phyloP scores from a whole-genome alignment of 2,329 filamentous ascomycete genomes.

The Emergomyces orientalis region DNA sequence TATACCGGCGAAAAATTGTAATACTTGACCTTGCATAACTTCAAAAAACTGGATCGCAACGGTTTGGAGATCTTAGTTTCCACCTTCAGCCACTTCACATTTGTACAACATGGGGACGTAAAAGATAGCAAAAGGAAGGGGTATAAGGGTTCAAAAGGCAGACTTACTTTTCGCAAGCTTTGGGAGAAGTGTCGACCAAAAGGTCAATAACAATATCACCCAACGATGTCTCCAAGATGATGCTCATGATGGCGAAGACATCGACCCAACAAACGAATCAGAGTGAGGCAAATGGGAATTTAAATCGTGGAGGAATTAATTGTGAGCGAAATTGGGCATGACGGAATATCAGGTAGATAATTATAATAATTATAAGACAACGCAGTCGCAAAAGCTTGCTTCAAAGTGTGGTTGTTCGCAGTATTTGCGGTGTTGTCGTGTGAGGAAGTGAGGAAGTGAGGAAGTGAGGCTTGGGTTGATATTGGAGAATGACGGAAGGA shows the following conservation, averaged over 20 bases:
- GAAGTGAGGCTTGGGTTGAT: neutral
- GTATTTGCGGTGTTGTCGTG: neutral
- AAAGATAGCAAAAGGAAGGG: conserved; percentile 5
- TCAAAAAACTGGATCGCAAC: conserved; percentile 64
- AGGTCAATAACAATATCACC: conserved; percentile 95
- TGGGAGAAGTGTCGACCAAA: conserved; percentile 77
- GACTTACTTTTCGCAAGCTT: conserved; percentile 90
- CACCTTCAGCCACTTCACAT: conserved; percentile 45
- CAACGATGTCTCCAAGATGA: conserved; percentile 81
- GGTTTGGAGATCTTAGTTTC: conserved; percentile 42
- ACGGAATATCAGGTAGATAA: neutral
- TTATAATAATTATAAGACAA: neutral
- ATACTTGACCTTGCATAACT: conserved; percentile 98
- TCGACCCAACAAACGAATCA: neutral
- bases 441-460: neutral
- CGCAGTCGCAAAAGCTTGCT: neutral
- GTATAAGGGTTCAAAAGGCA: neutral
- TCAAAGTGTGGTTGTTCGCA: neutral
- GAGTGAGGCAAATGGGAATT: neutral
- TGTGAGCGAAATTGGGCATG: neutral
- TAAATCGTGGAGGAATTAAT: neutral
- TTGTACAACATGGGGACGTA: conserved; percentile 20
- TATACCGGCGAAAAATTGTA: conserved; percentile 96
- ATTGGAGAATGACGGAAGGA: neutral
- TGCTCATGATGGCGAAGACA: conserved; percentile 57